phyloP scores from a whole-genome alignment of 78 protist genomes.

The Protostelium mycophagum region DNA sequence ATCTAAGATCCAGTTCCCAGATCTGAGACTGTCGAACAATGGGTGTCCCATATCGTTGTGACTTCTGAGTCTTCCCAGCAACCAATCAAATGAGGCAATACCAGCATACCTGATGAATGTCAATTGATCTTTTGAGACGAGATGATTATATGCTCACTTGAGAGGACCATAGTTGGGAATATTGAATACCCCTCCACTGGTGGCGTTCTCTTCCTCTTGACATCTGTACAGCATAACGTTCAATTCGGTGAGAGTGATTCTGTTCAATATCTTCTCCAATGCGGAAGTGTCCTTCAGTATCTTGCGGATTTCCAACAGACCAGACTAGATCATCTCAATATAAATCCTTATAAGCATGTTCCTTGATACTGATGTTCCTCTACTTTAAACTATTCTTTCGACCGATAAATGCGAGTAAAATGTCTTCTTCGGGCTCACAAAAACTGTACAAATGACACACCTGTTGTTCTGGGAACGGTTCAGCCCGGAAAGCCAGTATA shows the following conservation, averaged over 20 bases:
- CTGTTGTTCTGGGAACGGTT: constrained; percentile 7
- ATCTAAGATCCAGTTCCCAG: constrained; percentile 80
- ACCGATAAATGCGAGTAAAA: too few relatives aligned
- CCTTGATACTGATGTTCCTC: too few relatives aligned
- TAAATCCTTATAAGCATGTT: too few relatives aligned
- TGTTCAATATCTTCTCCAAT: neutral
- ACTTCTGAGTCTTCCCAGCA: neutral
- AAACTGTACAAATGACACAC: too few relatives aligned
- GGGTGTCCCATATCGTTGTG: constrained; percentile 77
- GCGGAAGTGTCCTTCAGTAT: neutral
- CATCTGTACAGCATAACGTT: constrained; percentile 55
- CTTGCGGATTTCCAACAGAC: neutral
- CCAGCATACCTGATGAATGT: neutral
- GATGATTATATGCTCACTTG: neutral
- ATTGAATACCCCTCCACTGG: constrained; percentile 17
- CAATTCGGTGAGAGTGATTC: constrained; percentile 28
- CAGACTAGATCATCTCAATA: neutral
- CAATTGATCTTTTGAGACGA: neutral
- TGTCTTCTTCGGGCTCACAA: neutral
- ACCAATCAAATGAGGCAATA: neutral
- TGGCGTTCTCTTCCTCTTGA: constrained; percentile 41
- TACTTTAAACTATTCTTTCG: too few relatives aligned
- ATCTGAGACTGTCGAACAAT: constrained; percentile 61
- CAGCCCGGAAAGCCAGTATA: constrained; percentile 27
- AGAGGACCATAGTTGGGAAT: constrained; percentile 20